Conservation (phyloP, 768 basidiomycete genomes). For the Pholiota microspora region DNA sequence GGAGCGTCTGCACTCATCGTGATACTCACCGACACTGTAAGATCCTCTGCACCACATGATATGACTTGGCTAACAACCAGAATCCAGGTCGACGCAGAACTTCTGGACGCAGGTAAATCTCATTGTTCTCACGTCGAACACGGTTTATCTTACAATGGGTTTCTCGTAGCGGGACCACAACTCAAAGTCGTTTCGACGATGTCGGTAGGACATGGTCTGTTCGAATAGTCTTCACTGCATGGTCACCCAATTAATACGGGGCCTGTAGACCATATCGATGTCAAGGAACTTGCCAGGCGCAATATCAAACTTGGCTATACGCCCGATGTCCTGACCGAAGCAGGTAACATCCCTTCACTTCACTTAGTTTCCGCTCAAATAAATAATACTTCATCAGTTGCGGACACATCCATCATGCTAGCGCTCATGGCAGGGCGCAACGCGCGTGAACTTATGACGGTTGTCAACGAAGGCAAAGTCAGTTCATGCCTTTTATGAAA, state of each 20-base stretch:
- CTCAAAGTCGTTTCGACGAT: slow-evolving; percentile 89
- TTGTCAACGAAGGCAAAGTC: slow-evolving; percentile 73
- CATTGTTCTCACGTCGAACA: neutral
- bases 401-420: slow-evolving; percentile 88
- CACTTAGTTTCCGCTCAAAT: neutral
- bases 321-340: slow-evolving; percentile 90
- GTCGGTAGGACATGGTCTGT: slow-evolving; percentile 84
- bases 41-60: neutral
- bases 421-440: slow-evolving; percentile 92
- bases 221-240: neutral
- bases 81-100: slow-evolving; percentile 66
- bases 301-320: slow-evolving; percentile 84
- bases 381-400: slow-evolving; percentile 49
- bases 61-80: neutral
- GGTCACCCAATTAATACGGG: neutral
- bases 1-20: slow-evolving; percentile 64
- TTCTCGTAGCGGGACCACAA: slow-evolving; percentile 60
- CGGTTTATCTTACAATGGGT: neutral
- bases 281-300: slow-evolving; percentile 54
- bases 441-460: slow-evolving; percentile 54
- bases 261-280: slow-evolving; percentile 76
- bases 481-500: slow-evolving; percentile 16
- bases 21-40: slow-evolving; percentile 72
- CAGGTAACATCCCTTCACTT: slow-evolving; percentile 44
- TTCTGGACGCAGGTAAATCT: slow-evolving; percentile 55